A percentile compares a stretch with the other conserved stretches of the same genome.
Conservation (phyloP, 164 flowering plant species). For the Chimonanthus praecox region DNA sequence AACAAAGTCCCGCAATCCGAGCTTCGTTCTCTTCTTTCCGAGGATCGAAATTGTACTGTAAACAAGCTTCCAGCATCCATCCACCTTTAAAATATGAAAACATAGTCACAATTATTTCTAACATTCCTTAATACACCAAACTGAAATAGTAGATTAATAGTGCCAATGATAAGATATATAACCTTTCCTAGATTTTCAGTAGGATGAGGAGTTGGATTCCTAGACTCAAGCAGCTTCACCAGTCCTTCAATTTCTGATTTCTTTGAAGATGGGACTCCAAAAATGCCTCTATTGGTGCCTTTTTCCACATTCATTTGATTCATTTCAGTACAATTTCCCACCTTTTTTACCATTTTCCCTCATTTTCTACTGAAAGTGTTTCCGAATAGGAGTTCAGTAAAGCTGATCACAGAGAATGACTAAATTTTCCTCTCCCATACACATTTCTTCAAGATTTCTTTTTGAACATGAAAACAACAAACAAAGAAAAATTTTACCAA, state of each 20-base stretch:
- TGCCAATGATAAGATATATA: neutral
- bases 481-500: too few species aligned
- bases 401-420: too few species aligned
- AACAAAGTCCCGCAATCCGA: constrained; percentile 86
- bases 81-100: constrained; percentile 33
- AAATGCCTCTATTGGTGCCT: constrained; percentile 90
- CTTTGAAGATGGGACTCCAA: constrained; percentile 70
- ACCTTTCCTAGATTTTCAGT: constrained; percentile 17
- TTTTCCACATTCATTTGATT: neutral
- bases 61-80: constrained; percentile 85
- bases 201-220: constrained; percentile 80
- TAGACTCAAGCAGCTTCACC: constrained; percentile 59
- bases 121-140: neutral
- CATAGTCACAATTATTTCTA: neutral
- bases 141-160: neutral
- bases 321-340: too few species aligned
- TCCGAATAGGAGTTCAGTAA: too few species aligned
- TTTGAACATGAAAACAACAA: too few species aligned
- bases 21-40: constrained; percentile 93
- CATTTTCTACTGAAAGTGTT: too few species aligned
- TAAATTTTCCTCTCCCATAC: too few species aligned
- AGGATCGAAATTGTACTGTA: constrained; percentile 80
- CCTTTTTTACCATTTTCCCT: too few species aligned
- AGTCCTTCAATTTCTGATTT: constrained; percentile 65
- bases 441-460: too few species aligned